phyloP scores from a whole-genome alignment of 495 filamentous ascomycete species.

The Glarea lozoyensis region DNA sequence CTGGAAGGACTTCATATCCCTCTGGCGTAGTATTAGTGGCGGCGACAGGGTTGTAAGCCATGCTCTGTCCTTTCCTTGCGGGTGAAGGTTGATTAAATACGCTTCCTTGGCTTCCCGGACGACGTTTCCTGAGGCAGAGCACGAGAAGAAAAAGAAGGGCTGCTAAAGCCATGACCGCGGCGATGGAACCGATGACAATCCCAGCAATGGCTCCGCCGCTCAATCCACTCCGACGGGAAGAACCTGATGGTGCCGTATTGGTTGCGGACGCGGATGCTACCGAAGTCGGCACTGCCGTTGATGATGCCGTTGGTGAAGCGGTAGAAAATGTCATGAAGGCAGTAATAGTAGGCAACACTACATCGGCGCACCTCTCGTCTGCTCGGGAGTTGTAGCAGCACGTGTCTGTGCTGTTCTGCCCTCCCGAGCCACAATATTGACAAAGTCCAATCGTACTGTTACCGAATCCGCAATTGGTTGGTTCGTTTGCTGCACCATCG shows the following conservation, averaged over 20 bases:
- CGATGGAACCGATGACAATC: slow-evolving; percentile 73
- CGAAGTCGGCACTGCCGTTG: slow-evolving; percentile 29
- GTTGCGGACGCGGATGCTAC: slow-evolving; percentile 15
- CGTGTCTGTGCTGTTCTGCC: slow-evolving; percentile 85
- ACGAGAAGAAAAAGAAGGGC: slow-evolving; percentile 53
- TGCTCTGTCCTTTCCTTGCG: slow-evolving; percentile 39
- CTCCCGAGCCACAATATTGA: slow-evolving; percentile 71
- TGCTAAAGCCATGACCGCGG: slow-evolving; percentile 57
- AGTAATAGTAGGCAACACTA: slow-evolving; percentile 67
- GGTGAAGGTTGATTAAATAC: slow-evolving; percentile 85
- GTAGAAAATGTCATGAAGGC: slow-evolving; percentile 61
- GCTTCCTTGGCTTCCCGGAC: slow-evolving; percentile 46
- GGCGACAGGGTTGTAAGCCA: slow-evolving; percentile 22
- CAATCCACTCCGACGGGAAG: slow-evolving; percentile 28
- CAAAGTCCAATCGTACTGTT: slow-evolving; percentile 79
- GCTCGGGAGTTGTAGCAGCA: slow-evolving; percentile 84
- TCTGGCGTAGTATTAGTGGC: slow-evolving; percentile 33
- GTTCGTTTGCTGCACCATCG: slow-evolving; percentile 68
- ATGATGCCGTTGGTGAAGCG: slow-evolving; percentile 29
- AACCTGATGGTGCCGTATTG: background rate
- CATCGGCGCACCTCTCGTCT: slow-evolving; percentile 55
- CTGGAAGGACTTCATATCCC: slow-evolving; percentile 68
- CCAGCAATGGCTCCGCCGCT: slow-evolving; percentile 84
- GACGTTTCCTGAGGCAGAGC: slow-evolving; percentile 48
- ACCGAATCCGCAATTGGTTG: slow-evolving; percentile 78